phyloP scores from a whole-genome alignment of 495 filamentous ascomycete genomes.

The Penicillium salamii region DNA sequence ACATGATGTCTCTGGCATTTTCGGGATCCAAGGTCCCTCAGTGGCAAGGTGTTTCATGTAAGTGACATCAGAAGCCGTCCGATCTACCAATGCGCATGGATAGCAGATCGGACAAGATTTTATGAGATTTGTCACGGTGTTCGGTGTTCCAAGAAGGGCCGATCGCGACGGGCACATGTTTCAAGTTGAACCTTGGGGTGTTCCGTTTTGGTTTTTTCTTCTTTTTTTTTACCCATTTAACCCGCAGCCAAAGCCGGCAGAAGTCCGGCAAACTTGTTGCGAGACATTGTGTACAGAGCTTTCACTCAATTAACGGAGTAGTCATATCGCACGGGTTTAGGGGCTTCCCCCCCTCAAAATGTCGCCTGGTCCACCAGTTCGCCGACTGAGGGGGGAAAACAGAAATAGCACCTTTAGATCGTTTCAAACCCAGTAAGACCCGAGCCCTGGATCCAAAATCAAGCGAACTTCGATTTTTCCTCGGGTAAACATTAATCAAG shows the following conservation, averaged over 20 bases:
- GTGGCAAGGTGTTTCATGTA: neutral
- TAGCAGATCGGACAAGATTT: neutral
- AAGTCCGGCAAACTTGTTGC: neutral
- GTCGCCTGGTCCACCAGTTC: neutral
- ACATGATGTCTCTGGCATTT: neutral
- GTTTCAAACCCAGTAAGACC: neutral
- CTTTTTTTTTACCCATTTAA: neutral
- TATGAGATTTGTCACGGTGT: neutral
- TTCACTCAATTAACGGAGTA: no score
- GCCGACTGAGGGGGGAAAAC: neutral
- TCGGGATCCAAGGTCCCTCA: neutral
- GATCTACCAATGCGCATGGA: neutral
- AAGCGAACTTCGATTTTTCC: neutral
- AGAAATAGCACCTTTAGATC: conserved; percentile 1
- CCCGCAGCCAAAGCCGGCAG: neutral
- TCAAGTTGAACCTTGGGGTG: neutral
- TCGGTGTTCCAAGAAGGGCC: neutral
- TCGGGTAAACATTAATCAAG: neutral
- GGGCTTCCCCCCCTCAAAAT: neutral
- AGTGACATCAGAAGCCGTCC: neutral
- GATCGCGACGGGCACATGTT: neutral
- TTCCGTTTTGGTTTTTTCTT: neutral
- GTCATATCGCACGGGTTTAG: no score
- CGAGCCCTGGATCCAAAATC: neutral
- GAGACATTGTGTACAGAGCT: neutral